These are phyloP conservation scores for sunflower (Helianthus annuus) DNA, from an alignment of 129 eudicot genomes.

Conservation along the genomic window HanXRQr2.0-SUNRISE NC_035445.2:113969005-113969504, in stretches of 20 bases:
- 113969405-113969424: constrained; percentile 71
- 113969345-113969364: constrained; percentile 79
- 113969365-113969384: constrained; percentile 98
- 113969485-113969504: constrained; percentile 17
- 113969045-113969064: background rate
- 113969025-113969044: constrained; percentile 6
- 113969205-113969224: background rate
- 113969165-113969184: constrained; percentile 93
- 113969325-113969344: constrained; percentile 95
- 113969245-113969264: background rate
- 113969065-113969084: background rate
- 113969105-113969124: constrained; percentile 99
- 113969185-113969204: constrained; percentile 57
- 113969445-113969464: constrained; percentile 14
- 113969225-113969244: constrained; percentile 5
- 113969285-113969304: constrained; percentile 87
- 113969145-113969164: constrained; percentile 94
- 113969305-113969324: constrained; percentile 89
- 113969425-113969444: background rate
- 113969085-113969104: constrained; percentile 27
- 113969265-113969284: constrained; percentile 98
- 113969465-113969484: constrained; percentile 20
- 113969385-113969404: constrained; percentile 97
- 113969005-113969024: constrained; percentile 97
- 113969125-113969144: constrained; percentile 79